A percentile compares a stretch with the other conserved stretches of the same genome.
These are phyloP conservation scores for Cytospora paraplurivora DNA, from an alignment of 2,329 filamentous ascomycete species.

Conservation along the genomic window DNA sequence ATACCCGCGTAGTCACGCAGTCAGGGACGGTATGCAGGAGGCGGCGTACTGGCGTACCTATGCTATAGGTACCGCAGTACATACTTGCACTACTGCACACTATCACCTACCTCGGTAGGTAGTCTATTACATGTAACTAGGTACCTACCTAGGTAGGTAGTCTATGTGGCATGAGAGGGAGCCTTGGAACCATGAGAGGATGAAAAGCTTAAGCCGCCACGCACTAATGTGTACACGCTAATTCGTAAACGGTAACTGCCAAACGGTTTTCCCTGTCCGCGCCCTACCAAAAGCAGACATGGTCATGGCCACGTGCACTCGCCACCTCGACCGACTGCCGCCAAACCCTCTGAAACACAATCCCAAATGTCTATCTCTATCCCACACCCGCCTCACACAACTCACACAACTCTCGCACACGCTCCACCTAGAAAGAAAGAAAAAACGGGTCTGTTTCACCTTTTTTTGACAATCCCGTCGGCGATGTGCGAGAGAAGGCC, in stretches of 20 bases:
- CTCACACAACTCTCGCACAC: background rate
- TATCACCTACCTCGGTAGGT: too few species aligned
- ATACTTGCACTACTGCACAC: too few species aligned
- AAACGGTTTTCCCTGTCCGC: background rate
- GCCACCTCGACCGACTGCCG: slow-evolving; percentile 1
- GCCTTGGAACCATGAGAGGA: background rate
- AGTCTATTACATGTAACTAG: too few species aligned
- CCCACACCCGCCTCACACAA: background rate
- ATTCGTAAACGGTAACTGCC: background rate
- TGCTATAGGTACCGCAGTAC: background rate
- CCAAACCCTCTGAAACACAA: background rate
- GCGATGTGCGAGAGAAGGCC: background rate
- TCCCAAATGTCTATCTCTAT: background rate
- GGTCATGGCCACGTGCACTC: background rate
- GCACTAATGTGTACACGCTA: background rate
- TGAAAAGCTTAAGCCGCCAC: slow-evolving; percentile 19
- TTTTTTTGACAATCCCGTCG: background rate
- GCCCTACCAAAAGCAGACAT: background rate
- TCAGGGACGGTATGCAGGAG: background rate
- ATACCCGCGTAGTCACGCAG: background rate
- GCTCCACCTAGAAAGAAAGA: background rate
- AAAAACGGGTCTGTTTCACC: background rate
- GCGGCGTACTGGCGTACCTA: background rate
- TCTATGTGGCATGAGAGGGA: background rate
- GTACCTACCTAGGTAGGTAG: background rate